Percentiles rank a stretch among this genome's conserved stretches.
phyloP scores from a whole-genome alignment of 345 rosid genomes.

The Acer campestre region DNA sequence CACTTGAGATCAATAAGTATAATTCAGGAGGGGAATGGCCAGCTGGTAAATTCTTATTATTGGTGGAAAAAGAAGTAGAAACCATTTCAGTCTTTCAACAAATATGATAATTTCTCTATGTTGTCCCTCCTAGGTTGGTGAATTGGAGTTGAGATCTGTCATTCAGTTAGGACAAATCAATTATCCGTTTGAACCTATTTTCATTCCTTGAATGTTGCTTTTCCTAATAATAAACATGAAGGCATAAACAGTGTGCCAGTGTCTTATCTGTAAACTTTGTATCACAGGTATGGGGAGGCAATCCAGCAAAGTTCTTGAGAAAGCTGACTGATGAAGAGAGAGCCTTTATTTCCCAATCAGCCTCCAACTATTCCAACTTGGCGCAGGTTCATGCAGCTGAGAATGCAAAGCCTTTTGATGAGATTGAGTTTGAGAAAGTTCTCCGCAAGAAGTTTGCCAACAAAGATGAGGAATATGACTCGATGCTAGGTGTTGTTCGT shows the following conservation, averaged over 20 bases:
- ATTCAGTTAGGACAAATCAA: neutral
- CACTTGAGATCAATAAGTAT: neutral
- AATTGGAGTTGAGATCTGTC: neutral
- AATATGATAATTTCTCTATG: neutral
- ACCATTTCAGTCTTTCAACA: neutral
- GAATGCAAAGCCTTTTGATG: conserved; percentile 78
- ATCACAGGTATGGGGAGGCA: conserved; percentile 93
- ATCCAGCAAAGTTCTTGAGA: conserved; percentile 92
- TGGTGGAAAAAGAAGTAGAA: neutral
- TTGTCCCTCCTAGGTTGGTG: neutral
- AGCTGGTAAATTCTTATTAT: neutral
- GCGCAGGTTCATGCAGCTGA: conserved; percentile 90
- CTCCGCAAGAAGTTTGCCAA: conserved; percentile 78
- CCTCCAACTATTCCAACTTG: conserved; percentile 79
- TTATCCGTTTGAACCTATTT: neutral
- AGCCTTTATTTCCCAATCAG: conserved; percentile 73
- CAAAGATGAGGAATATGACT: conserved; percentile 81
- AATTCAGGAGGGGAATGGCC: neutral
- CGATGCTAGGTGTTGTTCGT: conserved; percentile 81
- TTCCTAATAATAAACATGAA: neutral
- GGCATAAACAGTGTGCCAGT: neutral
- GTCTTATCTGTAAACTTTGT: neutral
- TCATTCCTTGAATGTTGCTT: neutral
- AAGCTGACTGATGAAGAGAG: conserved; percentile 76
- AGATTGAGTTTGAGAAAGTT: conserved; percentile 86